Base-by-base conservation (phyloP, 495 filamentous ascomycete species). In the Recurvomyces mirabilis region DNA sequence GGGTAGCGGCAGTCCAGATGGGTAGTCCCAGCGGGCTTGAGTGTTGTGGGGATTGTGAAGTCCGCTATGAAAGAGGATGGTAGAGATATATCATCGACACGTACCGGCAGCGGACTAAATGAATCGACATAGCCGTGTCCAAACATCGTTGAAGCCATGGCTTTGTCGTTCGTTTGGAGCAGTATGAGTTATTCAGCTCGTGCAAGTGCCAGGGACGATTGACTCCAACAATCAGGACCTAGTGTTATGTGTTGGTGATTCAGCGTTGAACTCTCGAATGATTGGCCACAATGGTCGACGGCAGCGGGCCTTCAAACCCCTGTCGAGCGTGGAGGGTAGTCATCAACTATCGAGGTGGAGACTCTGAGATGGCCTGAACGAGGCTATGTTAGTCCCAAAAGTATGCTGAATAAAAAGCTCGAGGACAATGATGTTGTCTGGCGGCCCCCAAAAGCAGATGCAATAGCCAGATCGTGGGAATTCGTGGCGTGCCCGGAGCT, bases 21-120 rank as follows among this genome's bases (percentile, higher is more conserved):
- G n/a, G n/a, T n/a, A n/a, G n/a, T n/a, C n/a, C n/a, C n/a, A n/a
- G n/a, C n/a, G n/a, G n/a, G n/a, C n/a, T n/a, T n/a, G n/a, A n/a
- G 5, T 17, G 3, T 19, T 26, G 38, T 43, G 10, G 40, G 10
- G 25, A 41, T 43, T 12, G 11, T 2, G n/a, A n/a, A n/a, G n/a
- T n/a, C n/a, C n/a, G n/a, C n/a, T n/a, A n/a, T n/a, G n/a, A 43
- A 32, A 11, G 40, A 9, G 10, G 29, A 9, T 14, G 21, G 20
- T 25, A 23, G 21, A 21, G 37, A 40, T 40, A 40, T 24, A 40
- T 40, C 13, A 17, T 40, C 6, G 5, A 38, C 13, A 40, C 37
- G 37, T 40, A 40, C 37, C 23, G 37, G 15, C n/a, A 24, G 7
- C 2, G 15, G 25, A 18, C 10, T 22, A 17, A 19, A 43, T 11